Conservation (phyloP, 108 stramenopile species). For the Schizochytrium sp. region DNA sequence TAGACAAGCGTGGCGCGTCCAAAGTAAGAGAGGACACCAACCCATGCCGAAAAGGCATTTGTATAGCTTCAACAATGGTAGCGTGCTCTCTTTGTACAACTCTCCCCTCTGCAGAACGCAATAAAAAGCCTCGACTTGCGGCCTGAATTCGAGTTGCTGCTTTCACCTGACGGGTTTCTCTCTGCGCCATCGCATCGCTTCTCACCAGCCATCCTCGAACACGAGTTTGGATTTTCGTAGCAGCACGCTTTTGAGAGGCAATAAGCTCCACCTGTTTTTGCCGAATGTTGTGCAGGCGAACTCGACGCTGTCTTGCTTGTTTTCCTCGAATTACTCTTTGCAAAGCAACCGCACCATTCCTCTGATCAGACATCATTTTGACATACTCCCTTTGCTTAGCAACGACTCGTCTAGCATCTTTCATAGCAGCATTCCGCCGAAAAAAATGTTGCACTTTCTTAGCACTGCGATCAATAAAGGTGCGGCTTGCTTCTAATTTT, state of each 20-base stretch:
- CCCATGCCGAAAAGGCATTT: neutral
- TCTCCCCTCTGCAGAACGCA: constrained; percentile 43
- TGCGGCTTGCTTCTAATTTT: neutral
- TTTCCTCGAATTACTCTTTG: neutral
- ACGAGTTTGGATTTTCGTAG: neutral
- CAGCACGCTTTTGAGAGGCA: neutral
- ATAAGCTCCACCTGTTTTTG: constrained; percentile 1
- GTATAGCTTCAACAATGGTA: neutral
- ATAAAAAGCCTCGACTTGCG: neutral
- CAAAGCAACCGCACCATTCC: neutral
- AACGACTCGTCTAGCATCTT: neutral
- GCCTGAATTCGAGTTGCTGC: neutral
- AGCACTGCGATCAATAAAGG: neutral
- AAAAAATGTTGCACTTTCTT: constrained; percentile 11
- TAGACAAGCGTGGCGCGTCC: constrained; percentile 25
- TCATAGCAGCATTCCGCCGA: neutral
- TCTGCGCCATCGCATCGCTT: neutral
- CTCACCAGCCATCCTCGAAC: neutral
- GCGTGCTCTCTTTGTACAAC: constrained; percentile 6
- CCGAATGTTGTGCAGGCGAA: neutral
- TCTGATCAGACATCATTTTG: neutral
- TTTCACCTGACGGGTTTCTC: neutral
- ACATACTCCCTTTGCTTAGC: neutral
- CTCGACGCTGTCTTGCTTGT: neutral
- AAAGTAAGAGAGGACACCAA: constrained; percentile 12